Percentiles rank a stretch among this genome's conserved stretches.
These are phyloP conservation scores for Inga oerstediana DNA, from an alignment of 306 rosid genomes.

Conservation along the genomic window DNA sequence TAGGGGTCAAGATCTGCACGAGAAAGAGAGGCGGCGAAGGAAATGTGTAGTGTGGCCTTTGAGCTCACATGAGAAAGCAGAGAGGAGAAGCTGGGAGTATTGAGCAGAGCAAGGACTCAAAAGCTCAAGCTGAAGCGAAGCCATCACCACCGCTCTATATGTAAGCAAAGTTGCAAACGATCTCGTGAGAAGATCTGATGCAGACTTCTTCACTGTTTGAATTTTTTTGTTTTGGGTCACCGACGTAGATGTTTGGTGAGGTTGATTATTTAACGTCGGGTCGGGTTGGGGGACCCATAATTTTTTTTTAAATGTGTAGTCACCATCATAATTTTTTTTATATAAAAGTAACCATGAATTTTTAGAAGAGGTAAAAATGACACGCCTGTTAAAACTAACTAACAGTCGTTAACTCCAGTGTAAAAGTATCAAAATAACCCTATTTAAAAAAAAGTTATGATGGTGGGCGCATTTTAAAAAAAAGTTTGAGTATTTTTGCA, in stretches of 20 bases:
- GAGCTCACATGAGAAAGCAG: constrained; percentile 31
- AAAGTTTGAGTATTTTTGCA: no score
- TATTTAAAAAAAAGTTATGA: no score
- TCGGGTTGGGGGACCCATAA: no score
- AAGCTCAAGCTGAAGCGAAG: background rate
- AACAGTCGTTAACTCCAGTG: no score
- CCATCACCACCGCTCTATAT: constrained; percentile 1
- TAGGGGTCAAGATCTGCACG: constrained; percentile 50
- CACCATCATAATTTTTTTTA: no score
- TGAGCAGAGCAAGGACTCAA: background rate
- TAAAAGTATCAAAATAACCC: no score
- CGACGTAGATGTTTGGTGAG: background rate
- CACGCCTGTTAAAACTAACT: no score
- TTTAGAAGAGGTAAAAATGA: no score
- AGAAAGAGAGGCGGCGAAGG: constrained; percentile 11
- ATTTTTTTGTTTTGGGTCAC: background rate
- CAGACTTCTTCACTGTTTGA: background rate
- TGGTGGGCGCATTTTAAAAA: no score
- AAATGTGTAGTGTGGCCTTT: background rate
- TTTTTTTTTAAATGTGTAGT: no score
- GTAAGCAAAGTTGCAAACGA: background rate
- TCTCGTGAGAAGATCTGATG: background rate
- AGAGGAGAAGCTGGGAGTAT: background rate
- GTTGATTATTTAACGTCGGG: background rate
- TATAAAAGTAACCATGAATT: no score